These are phyloP conservation scores for Zanthoxylum bungeanum DNA, from an alignment of 345 rosid species.

Conservation along the genomic window DNA sequence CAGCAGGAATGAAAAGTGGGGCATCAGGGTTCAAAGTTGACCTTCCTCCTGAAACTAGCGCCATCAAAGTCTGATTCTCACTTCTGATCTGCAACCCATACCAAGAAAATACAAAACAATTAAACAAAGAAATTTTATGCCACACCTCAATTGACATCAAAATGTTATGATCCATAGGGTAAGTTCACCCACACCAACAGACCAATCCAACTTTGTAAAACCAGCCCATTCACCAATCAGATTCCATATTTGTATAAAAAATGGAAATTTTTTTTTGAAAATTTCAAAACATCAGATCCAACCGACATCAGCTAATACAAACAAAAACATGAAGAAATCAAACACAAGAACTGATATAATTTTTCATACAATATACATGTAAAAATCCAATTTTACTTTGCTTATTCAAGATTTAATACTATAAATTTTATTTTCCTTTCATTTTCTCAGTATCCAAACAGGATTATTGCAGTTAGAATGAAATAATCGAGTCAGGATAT, in stretches of 20 bases:
- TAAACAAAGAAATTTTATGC: neutral
- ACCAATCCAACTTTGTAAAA: neutral
- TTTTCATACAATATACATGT: neutral
- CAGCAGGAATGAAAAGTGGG: slow-evolving; percentile 81
- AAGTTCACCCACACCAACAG: neutral
- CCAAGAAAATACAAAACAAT: neutral
- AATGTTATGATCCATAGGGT: neutral
- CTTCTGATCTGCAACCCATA: slow-evolving; percentile 3
- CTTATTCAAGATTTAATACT: too few relatives aligned
- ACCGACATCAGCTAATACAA: neutral
- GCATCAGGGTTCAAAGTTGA: slow-evolving; percentile 85
- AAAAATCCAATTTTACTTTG: neutral
- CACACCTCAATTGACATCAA: neutral
- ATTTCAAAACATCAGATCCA: slow-evolving; percentile 1
- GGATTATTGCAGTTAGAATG: neutral
- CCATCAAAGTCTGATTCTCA: slow-evolving; percentile 36
- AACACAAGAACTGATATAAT: neutral
- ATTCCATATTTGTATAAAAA: neutral
- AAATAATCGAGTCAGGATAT: neutral
- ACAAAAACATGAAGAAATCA: neutral
- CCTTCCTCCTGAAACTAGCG: slow-evolving; percentile 70
- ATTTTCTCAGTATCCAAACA: neutral
- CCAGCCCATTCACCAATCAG: neutral
- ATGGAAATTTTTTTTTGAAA: neutral
- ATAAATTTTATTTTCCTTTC: neutral